phyloP scores from a whole-genome alignment of 2,329 filamentous ascomycete genomes.

The Aspergillus puulaauensis region DNA sequence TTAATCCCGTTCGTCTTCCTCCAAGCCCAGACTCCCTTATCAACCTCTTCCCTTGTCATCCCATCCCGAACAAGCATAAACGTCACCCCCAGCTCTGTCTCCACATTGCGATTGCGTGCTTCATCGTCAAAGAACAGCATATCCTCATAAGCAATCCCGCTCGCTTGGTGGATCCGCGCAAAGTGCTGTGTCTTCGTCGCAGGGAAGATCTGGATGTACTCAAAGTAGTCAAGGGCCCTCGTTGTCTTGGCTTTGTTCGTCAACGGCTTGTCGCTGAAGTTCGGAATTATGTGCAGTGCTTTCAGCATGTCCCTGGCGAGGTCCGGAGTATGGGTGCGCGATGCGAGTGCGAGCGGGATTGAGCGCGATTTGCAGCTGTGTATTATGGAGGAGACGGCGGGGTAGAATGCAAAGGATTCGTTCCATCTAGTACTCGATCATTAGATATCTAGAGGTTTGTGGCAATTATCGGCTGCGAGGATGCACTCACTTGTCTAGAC shows the following conservation, averaged over 20 bases:
- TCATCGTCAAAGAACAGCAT: slow-evolving; percentile 98
- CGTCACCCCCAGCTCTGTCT: slow-evolving; percentile 70
- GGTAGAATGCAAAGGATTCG: slow-evolving; percentile 70
- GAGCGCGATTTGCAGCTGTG: slow-evolving; percentile 56
- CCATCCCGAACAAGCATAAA: slow-evolving; percentile 83
- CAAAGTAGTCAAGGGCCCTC: slow-evolving; percentile 54
- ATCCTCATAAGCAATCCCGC: slow-evolving; percentile 70
- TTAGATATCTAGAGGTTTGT: slow-evolving; percentile 11
- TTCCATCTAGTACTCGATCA: slow-evolving; percentile 45
- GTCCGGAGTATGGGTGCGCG: slow-evolving; percentile 75
- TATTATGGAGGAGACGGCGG: slow-evolving; percentile 67
- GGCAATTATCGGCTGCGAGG: not conserved
- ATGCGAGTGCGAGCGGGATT: slow-evolving; percentile 70
- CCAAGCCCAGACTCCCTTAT: slow-evolving; percentile 79
- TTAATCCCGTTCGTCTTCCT: slow-evolving; percentile 64
- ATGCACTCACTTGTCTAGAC: slow-evolving; percentile 40
- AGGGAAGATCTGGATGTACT: slow-evolving; percentile 65
- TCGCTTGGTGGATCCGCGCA: slow-evolving; percentile 67
- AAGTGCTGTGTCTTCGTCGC: slow-evolving; percentile 86
- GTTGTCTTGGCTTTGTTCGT: slow-evolving; percentile 48
- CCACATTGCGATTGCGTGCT: slow-evolving; percentile 78
- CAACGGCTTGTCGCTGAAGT: slow-evolving; percentile 38
- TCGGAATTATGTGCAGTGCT: slow-evolving; percentile 62
- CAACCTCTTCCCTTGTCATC: slow-evolving; percentile 72
- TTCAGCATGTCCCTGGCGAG: slow-evolving; percentile 79